Evolutionary conservation across 768 basidiomycete genomes (phyloP).

Genomic region (Lactarius deliciosus): DNA sequence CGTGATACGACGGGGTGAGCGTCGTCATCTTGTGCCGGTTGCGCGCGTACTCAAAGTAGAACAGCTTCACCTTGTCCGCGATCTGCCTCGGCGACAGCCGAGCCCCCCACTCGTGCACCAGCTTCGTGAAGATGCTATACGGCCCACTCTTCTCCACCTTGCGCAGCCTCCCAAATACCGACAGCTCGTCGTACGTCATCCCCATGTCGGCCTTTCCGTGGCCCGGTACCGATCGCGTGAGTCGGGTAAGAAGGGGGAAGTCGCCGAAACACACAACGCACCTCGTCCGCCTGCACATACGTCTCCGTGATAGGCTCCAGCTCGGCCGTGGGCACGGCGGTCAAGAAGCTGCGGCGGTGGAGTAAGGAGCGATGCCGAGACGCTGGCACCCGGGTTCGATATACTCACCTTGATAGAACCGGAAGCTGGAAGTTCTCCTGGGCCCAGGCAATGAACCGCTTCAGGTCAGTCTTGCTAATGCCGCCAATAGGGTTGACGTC

Average conservation of each 20-base stretch:
- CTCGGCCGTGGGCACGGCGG: constrained; percentile 93
- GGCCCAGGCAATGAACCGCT: constrained; percentile 91
- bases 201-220: constrained; percentile 86
- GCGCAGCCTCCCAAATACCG: constrained; percentile 87
- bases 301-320: constrained; percentile 92
- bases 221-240: constrained; percentile 4
- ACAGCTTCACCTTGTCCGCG: constrained; percentile 94
- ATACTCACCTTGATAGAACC: constrained; percentile 65
- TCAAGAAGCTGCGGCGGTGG: constrained; percentile 65
- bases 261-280: constrained; percentile 33
- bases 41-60: constrained; percentile 95
- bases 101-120: constrained; percentile 91
- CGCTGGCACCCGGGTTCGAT: constrained; percentile 9
- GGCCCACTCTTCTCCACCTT: constrained; percentile 98
- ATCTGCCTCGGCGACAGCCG: constrained; percentile 83
- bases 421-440: constrained; percentile 78
- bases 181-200: constrained; percentile 98
- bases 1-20: constrained; percentile 90
- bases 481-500: constrained; percentile 99
- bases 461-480: constrained; percentile 96
- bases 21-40: constrained; percentile 99
- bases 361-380: neutral
- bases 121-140: constrained; percentile 95
- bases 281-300: constrained; percentile 96
- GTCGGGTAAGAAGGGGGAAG: neutral